Base-by-base conservation (phyloP, 257 asterid genomes). In the Solanum corneliomulleri region DNA sequence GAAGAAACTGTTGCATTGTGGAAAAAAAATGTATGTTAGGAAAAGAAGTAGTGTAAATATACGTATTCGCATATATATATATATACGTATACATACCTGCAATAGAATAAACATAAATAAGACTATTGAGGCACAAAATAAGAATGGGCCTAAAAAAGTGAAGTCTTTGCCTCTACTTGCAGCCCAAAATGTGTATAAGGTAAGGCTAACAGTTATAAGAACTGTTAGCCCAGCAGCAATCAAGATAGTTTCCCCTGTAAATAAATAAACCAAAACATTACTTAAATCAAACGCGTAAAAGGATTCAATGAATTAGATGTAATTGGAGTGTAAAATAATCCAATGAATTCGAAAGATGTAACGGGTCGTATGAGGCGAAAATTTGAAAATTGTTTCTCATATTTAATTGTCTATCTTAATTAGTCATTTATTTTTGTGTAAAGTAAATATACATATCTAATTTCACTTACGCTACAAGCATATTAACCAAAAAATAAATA, bases 161-260 rank as follows among this genome's bases (percentile, higher is more conserved):
- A 93, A 95, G 88, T 94, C 97, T 0, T 83, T 87, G 85, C 98
- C 96, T 77, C 91, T 91, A 33, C 88, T 93, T 7, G 98, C 92
- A 62, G 94, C 98, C 87, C 90, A 64, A 84, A 95, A 95, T 45
- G 98, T 95, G 88, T 93, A 95, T 1, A 91, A 45, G 7, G 98
- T 93, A 82, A 95, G 96, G 58, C 86, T 89, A 27, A 90, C 82
- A 0, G 92, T 89, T 44, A 93, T 90, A 2, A 93, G 13, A 21
- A 89, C 91, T 9, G 98, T 93, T 3, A 93, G 91, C 33, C 92
- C 94, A 27, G 98, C 95, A 64, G 98, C 96, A 15, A 91, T 52
- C 89, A 93, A 85, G 5, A 94, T 92, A 10, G 92, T 70, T 5
- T 88, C 84, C 31, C 97, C 98, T 94, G 90, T 39, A 14, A 3